These are phyloP conservation scores for Beauveria caledonica DNA, from an alignment of 2,329 filamentous ascomycete species.

Conservation along the genomic window DNA sequence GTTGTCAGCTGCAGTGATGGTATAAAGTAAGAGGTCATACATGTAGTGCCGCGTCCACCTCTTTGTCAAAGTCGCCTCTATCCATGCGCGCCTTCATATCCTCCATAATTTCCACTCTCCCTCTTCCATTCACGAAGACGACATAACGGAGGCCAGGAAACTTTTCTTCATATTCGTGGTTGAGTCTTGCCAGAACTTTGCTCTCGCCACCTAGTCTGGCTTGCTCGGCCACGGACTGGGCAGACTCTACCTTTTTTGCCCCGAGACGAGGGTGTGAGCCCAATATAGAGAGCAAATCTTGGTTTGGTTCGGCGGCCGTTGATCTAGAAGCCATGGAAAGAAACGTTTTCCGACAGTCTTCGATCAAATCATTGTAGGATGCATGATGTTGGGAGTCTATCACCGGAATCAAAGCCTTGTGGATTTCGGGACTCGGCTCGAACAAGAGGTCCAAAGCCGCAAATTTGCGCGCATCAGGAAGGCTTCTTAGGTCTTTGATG, in stretches of 20 bases:
- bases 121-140: slow-evolving; percentile 81
- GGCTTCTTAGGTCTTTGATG: slow-evolving; percentile 45
- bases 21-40: slow-evolving; percentile 34
- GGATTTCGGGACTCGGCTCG: slow-evolving; percentile 70
- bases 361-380: slow-evolving; percentile 63
- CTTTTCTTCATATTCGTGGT: slow-evolving; percentile 67
- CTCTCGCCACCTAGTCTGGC: slow-evolving; percentile 58
- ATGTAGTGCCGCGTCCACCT: slow-evolving; percentile 67
- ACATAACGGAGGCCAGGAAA: slow-evolving; percentile 85
- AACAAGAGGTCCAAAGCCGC: slow-evolving; percentile 69
- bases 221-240: slow-evolving; percentile 74
- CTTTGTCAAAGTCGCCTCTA: slow-evolving; percentile 54
- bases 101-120: slow-evolving; percentile 65
- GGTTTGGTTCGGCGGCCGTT: slow-evolving; percentile 33
- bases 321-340: slow-evolving; percentile 48
- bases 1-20: slow-evolving; percentile 14
- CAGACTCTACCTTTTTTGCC: slow-evolving; percentile 72
- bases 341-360: slow-evolving; percentile 56
- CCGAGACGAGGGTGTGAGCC: slow-evolving; percentile 78
- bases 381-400: slow-evolving; percentile 49
- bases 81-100: slow-evolving; percentile 73
- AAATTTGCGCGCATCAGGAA: slow-evolving; percentile 47
- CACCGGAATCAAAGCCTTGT: slow-evolving; percentile 60
- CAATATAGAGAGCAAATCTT: slow-evolving; percentile 61
- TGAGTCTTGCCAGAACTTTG: slow-evolving; percentile 57